phyloP scores from a whole-genome alignment of 805 yeast genomes.

The Spathaspora gorwiae region DNA sequence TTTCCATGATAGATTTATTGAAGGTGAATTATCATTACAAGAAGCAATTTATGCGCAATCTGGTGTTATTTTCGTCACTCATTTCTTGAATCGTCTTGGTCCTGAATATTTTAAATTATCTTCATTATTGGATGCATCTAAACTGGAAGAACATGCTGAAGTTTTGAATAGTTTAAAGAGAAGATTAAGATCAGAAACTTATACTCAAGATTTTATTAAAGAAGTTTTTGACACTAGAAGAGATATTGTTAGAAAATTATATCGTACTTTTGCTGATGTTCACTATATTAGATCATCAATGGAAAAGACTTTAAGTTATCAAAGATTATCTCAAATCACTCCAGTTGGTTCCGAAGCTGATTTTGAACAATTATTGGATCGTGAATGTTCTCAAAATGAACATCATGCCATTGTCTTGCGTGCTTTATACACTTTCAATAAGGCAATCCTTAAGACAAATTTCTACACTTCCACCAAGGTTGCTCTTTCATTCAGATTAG shows the following conservation, averaged over 20 bases:
- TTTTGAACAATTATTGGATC: constrained; percentile 60
- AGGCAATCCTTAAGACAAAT: constrained; percentile 85
- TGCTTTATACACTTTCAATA: constrained; percentile 80
- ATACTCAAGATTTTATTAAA: constrained; percentile 76
- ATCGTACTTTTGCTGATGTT: constrained; percentile 84
- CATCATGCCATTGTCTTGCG: constrained; percentile 72
- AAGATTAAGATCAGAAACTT: constrained; percentile 88
- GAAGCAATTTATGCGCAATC: constrained; percentile 93
- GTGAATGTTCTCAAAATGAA: constrained; percentile 76
- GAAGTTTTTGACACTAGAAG: constrained; percentile 70
- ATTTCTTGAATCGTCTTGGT: constrained; percentile 90
- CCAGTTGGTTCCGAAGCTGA: constrained; percentile 74
- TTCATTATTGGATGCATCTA: constrained; percentile 56
- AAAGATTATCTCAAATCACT: constrained; percentile 72
- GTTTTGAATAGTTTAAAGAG: constrained; percentile 76
- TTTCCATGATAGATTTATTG: constrained; percentile 68
- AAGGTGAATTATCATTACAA: constrained; percentile 81
- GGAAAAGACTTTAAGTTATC: constrained; percentile 80
- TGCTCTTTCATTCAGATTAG: constrained; percentile 87
- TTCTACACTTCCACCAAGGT: constrained; percentile 92
- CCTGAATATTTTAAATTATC: constrained; percentile 76
- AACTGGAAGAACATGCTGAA: constrained; percentile 66
- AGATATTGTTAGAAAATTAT: constrained; percentile 73
- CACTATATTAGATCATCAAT: constrained; percentile 74
- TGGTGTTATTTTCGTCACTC: constrained; percentile 88